Percentiles rank a stretch among this genome's conserved stretches.
phyloP scores from a whole-genome alignment of 176 grass and related monocot species.

The Oryza officinalis region DNA sequence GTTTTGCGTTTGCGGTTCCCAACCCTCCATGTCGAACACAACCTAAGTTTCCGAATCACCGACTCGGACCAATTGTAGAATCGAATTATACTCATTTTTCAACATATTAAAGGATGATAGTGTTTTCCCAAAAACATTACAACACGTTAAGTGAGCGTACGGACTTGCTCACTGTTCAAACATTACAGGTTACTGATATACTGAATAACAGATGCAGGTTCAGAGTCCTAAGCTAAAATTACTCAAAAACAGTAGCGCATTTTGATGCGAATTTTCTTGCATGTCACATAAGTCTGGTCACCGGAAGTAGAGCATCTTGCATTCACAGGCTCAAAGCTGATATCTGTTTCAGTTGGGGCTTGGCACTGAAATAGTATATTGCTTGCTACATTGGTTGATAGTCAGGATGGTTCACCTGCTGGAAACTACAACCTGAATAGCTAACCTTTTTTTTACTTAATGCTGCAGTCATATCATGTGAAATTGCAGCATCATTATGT shows the following conservation, averaged over 20 bases:
- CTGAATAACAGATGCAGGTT: not conserved
- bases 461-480: not conserved
- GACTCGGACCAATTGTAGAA: too few relatives aligned
- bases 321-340: not conserved
- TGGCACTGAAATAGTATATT: not conserved
- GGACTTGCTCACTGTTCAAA: not conserved
- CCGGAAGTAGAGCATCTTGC: not conserved
- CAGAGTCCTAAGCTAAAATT: not conserved
- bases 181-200: slow-evolving; percentile 7
- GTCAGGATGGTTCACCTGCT: not conserved
- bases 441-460: not conserved
- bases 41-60: too few relatives aligned
- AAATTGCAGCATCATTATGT: not conserved
- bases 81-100: too few relatives aligned
- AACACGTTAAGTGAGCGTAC: not conserved
- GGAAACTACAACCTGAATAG: not conserved
- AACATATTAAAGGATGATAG: not conserved
- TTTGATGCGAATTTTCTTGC: not conserved
- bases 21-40: too few relatives aligned
- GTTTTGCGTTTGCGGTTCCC: too few relatives aligned
- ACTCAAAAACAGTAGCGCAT: not conserved
- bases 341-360: not conserved
- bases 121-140: not conserved
- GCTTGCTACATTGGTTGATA: slow-evolving; percentile 12
- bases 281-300: not conserved